Conservation (phyloP, 2,329 filamentous ascomycete genomes). For the Phialophora expanda region DNA sequence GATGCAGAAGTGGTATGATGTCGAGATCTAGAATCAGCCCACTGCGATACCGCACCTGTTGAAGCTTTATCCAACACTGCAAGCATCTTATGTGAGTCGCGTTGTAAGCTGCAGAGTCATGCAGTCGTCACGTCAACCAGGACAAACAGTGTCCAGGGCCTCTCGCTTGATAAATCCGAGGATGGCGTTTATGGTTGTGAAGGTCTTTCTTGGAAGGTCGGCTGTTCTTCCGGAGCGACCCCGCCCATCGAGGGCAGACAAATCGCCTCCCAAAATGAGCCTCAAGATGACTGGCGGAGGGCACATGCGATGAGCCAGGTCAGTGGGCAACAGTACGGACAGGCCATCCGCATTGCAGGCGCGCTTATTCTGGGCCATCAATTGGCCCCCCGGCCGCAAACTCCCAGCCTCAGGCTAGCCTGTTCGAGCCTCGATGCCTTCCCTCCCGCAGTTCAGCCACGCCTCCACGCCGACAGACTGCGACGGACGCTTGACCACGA, state of each 20-base stretch:
- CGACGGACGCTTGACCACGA: slow-evolving; percentile 1
- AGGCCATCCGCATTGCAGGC: not conserved
- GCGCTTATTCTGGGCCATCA: slow-evolving; percentile 16
- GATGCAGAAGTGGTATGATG: slow-evolving; percentile 17
- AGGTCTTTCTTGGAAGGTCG: not conserved
- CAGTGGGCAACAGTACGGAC: no score
- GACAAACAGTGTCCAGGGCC: not conserved
- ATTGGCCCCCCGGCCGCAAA: slow-evolving; percentile 11
- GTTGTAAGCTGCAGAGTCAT: slow-evolving; percentile 12
- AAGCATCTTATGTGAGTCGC: slow-evolving; percentile 15
- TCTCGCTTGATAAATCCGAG: not conserved
- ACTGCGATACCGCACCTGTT: not conserved
- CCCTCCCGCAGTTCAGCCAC: slow-evolving; percentile 17
- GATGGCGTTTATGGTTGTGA: not conserved
- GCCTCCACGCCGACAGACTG: slow-evolving; percentile 4
- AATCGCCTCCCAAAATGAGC: no score
- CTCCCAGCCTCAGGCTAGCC: slow-evolving; percentile 2
- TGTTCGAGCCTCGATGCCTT: not conserved
- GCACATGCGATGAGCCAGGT: not conserved
- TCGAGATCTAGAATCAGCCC: slow-evolving; percentile 16
- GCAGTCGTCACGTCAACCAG: not conserved
- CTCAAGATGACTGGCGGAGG: not conserved
- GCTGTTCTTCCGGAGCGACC: not conserved
- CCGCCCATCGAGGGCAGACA: not conserved
- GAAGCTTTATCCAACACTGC: not conserved